Base-by-base conservation (phyloP, 129 eudicot species). In the Flaveria linearis region DNA sequence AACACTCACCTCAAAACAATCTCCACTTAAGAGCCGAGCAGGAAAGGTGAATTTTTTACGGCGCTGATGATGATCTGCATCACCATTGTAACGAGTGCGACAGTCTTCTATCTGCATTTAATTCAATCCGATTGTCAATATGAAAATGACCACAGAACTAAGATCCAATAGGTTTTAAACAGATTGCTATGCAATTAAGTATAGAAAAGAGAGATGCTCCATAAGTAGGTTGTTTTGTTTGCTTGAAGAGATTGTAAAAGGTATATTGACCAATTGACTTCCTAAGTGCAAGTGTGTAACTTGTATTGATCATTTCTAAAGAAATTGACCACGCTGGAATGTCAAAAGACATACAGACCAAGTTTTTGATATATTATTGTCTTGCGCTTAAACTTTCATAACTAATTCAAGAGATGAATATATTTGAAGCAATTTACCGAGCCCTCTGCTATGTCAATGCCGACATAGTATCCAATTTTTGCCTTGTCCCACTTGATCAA, bases 401-500 rank as follows among this genome's bases (percentile, higher is more conserved):
- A 64, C 20, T 33, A 9, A 61, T 12, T 51, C 47, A 68, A 75
- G 45, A 68, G 43, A 60, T 13, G 53, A 16, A 14, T 23, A 63
- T 41, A 73, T 56, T 55, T 45, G 14, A 67, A 82, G 41, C 11
- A 65, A 66, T 23, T 77, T 89, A 94, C 99, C 68, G 99, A 94
- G 84, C 99, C 99, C 0, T 94, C 96, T 28, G 99, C 97, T 56
- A 94, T 94, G 75, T 94, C 97, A 67, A 94, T 91, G 65, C 99
- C 99, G 39, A 94, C 97, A 80, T 94, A 94, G 76, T 94, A 94
- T 77, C 96, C 96, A 65, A 94, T 84, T 82, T 80, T 89, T 46
- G 99, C 99, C 84, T 94, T 94, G 84, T 94, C 99, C 99, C 99
- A 94, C 84, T 94, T 94, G 71, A 94, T 94, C 46, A 94, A 88